These are phyloP conservation scores for Cladosporium austrohemisphaericum DNA, from an alignment of 2,329 filamentous ascomycete genomes.

Conservation along the genomic window DNA sequence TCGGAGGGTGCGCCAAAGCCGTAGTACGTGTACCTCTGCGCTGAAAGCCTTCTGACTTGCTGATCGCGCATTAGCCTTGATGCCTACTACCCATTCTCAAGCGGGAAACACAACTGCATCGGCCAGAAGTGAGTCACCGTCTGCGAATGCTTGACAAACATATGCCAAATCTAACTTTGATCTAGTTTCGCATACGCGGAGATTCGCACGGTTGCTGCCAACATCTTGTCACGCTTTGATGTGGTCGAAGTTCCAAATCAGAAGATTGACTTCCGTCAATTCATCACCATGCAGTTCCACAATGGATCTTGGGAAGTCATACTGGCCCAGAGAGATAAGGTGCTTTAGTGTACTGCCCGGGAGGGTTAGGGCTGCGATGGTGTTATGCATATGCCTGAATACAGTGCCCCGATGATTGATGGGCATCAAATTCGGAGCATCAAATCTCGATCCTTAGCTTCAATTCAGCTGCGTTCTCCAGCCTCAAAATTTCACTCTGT, in stretches of 20 bases:
- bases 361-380: no score
- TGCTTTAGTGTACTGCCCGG: no score
- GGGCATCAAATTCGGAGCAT: no score
- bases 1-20: slow-evolving; percentile 9
- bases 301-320: slow-evolving; percentile 11
- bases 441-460: slow-evolving; percentile 12
- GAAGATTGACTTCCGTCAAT: slow-evolving; percentile 16
- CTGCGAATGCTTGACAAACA: no score
- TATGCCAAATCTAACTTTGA: no score
- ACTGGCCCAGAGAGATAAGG: not conserved
- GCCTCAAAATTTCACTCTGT: not conserved
- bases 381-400: no score
- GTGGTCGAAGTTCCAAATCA: slow-evolving; percentile 9
- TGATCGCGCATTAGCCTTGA: not conserved
- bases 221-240: slow-evolving; percentile 9
- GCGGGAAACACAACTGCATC: slow-evolving; percentile 12
- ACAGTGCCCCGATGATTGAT: no score
- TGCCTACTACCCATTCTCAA: slow-evolving; percentile 17
- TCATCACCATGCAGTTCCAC: slow-evolving; percentile 17
- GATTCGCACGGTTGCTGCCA: slow-evolving; percentile 14
- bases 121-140: no score
- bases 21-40: not conserved
- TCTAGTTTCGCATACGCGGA: slow-evolving; percentile 16
- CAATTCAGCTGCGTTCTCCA: slow-evolving; percentile 1
- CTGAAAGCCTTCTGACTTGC: not conserved